phyloP scores from a whole-genome alignment of 345 rosid genomes.

The Hibiscus trionum region DNA sequence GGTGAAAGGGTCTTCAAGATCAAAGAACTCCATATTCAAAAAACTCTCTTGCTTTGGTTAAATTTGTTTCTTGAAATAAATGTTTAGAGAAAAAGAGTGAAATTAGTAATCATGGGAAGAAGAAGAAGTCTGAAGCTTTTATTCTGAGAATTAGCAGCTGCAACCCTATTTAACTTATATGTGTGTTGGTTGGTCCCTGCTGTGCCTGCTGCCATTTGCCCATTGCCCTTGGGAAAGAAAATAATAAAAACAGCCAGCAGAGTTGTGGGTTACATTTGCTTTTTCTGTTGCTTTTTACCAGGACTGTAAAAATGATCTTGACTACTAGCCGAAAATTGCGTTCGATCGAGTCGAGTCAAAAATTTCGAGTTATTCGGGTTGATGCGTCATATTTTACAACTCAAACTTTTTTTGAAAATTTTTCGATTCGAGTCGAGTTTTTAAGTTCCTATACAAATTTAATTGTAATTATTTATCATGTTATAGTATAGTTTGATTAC shows the following conservation, averaged over 20 bases:
- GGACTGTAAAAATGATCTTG: neutral
- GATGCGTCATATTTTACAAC: too few relatives aligned
- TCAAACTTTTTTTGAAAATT: too few relatives aligned
- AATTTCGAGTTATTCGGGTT: too few relatives aligned
- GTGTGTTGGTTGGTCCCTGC: neutral
- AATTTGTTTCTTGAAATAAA: neutral
- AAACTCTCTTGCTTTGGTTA: neutral
- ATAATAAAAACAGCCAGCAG: neutral
- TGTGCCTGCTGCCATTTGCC: neutral
- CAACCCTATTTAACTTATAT: conserved; percentile 22
- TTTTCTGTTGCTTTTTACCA: neutral
- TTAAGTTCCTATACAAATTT: too few relatives aligned
- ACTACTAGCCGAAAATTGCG: too few relatives aligned
- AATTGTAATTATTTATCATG: too few relatives aligned
- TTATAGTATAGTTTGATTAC: too few relatives aligned
- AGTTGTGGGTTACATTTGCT: neutral
- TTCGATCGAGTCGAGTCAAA: too few relatives aligned
- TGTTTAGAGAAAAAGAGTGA: conserved; percentile 6
- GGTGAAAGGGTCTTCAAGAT: conserved; percentile 42
- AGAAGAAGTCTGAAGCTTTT: conserved; percentile 13
- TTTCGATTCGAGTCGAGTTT: too few relatives aligned
- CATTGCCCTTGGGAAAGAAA: conserved; percentile 17
- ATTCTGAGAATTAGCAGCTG: conserved; percentile 3
- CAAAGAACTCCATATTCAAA: conserved; percentile 21
- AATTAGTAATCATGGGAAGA: conserved; percentile 14